Base-by-base conservation (phyloP, 768 basidiomycete genomes). In the Phylloporus sp. region DNA sequence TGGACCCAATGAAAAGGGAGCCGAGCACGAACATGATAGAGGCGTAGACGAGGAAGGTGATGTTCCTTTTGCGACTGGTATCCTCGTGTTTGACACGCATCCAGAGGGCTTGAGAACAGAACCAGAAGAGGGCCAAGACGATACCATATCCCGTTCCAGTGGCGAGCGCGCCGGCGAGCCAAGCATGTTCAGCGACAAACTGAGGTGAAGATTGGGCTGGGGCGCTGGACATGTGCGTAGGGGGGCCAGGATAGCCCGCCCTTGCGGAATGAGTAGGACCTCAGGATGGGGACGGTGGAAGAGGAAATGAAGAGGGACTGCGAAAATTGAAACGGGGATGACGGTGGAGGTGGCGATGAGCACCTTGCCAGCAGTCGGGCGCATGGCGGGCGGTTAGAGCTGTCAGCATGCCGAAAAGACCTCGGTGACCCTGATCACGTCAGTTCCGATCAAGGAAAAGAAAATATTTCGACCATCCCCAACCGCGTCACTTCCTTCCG, bases 141-240 rank as follows among this genome's bases (percentile, higher is more conserved):
- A 65, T 27, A 6, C 63, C 63, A 28, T 65, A 65, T 35, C 54
- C 65, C 1, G 46, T 33, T 3, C 54, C 60, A 4, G 65, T 61
- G 24, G 67, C 24, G 17, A 65, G 47, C 8, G 56, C 49, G 9
- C 63, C 65, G 1, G 52, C 52, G 3, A 67, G 50, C 65, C 63
- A 65, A 18, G 63, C 54, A 27, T 60, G 37, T 46, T 67, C 65
- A 22, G 59, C 54, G 8, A 21, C 21, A 21, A 65, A 42, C 37
- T 60, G 52, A 8, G 47, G 46, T 14, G 47, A 6, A 15, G 56
- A 36, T 22, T 61, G 59, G 8, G 44, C 17, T 23, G 59, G 55
- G 27, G 52, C 38, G 45, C 45, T 10, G 31, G 58, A 58, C 58
- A 59, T 59, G 48, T 28, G 50, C 34, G 22, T 24, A 28, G 22